phyloP scores from a whole-genome alignment of 768 basidiomycete genomes.

The Panus rudis region DNA sequence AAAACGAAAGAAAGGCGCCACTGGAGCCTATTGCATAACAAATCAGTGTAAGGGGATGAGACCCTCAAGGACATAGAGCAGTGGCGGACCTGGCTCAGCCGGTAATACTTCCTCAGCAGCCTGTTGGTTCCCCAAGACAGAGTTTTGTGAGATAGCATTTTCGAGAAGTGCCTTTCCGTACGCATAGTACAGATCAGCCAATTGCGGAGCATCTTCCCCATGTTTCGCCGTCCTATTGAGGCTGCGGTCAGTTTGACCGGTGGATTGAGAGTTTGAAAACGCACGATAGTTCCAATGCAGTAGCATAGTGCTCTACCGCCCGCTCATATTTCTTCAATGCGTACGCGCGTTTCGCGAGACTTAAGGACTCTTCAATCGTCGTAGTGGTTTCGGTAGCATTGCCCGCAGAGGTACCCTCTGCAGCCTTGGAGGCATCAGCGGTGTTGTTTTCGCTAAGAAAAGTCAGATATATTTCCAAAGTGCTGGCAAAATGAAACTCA shows the following conservation, averaged over 20 bases:
- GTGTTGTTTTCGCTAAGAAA: not conserved
- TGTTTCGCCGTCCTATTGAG: slow-evolving; percentile 56
- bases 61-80: not conserved
- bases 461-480: not conserved
- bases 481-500: not conserved
- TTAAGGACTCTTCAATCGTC: slow-evolving; percentile 50
- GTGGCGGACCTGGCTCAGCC: not conserved
- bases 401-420: too few relatives aligned
- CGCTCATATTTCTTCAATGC: slow-evolving; percentile 83
- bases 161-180: slow-evolving; percentile 93
- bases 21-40: slow-evolving; percentile 31
- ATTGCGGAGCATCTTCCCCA: slow-evolving; percentile 77
- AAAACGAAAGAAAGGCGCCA: slow-evolving; percentile 68
- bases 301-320: slow-evolving; percentile 78
- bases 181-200: slow-evolving; percentile 80
- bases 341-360: slow-evolving; percentile 82
- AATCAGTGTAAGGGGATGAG: not conserved
- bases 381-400: slow-evolving; percentile 11
- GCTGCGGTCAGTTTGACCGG: slow-evolving; percentile 5
- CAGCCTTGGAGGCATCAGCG: slow-evolving; percentile 7
- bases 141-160: slow-evolving; percentile 80
- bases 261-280: too few relatives aligned
- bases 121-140: slow-evolving; percentile 88
- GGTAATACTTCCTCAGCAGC: slow-evolving; percentile 37
- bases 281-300: slow-evolving; percentile 77